phyloP scores from a whole-genome alignment of 768 basidiomycete species.

The Paxillus ammoniavirescens region DNA sequence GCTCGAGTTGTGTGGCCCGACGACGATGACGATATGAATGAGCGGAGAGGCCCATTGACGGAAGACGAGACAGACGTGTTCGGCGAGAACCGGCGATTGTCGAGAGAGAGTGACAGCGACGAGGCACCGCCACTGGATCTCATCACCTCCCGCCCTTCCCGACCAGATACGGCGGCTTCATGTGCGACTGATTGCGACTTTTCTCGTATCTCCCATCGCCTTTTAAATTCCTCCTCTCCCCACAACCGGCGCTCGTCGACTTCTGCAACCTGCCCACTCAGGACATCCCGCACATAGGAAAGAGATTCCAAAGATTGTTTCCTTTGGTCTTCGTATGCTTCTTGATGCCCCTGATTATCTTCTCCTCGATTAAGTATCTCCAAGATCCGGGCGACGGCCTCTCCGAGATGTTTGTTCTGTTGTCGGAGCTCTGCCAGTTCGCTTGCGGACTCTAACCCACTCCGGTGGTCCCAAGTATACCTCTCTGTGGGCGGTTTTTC shows the following conservation, averaged over 20 bases:
- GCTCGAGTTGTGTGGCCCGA: constrained; percentile 5
- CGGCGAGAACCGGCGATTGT: constrained; percentile 13
- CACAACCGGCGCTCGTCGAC: constrained; percentile 69
- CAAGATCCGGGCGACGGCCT: constrained; percentile 72
- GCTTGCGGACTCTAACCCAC: constrained; percentile 68
- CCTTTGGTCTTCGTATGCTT: constrained; percentile 41
- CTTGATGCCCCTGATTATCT: constrained; percentile 34
- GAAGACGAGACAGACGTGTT: constrained; percentile 13
- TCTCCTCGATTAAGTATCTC: constrained; percentile 63
- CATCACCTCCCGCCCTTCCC: constrained; percentile 41
- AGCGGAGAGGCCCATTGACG: constrained; percentile 21
- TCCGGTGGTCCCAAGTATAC: constrained; percentile 67
- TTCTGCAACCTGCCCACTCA: constrained; percentile 50
- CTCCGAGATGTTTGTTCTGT: constrained; percentile 64
- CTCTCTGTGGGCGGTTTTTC: constrained; percentile 57
- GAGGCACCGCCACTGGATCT: constrained; percentile 1
- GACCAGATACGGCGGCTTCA: constrained; percentile 22
- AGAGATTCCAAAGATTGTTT: constrained; percentile 73
- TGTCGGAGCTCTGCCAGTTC: constrained; percentile 53
- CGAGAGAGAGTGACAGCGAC: constrained; percentile 10
- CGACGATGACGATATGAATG: constrained; percentile 16
- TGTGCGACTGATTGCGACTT: constrained; percentile 20
- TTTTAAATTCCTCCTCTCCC: constrained; percentile 48
- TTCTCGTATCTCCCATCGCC: constrained; percentile 34
- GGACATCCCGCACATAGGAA: constrained; percentile 73